Percentiles rank a stretch among this genome's conserved stretches.
Conservation (phyloP, 129 eudicot species). For the Ambrosia trifida region DNA sequence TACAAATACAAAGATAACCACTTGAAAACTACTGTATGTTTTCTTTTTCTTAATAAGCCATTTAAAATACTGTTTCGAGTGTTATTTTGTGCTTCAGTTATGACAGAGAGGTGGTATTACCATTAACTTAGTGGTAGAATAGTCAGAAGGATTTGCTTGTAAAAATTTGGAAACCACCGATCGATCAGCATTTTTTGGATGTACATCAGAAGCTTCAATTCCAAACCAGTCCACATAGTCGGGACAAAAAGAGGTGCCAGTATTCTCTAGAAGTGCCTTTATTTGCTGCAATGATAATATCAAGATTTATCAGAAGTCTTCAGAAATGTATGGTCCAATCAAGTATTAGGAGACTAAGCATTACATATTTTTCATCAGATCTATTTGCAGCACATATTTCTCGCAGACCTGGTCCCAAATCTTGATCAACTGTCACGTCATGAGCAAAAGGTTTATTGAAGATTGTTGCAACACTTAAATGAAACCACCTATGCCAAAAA, state of each 20-base stretch:
- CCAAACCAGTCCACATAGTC: slow-evolving; percentile 85
- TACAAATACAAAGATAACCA: slow-evolving; percentile 4
- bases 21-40: neutral
- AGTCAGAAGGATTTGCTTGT: slow-evolving; percentile 79
- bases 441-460: neutral
- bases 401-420: slow-evolving; percentile 74
- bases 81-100: neutral
- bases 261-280: slow-evolving; percentile 78
- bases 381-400: slow-evolving; percentile 92
- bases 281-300: slow-evolving; percentile 69
- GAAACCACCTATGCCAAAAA: slow-evolving; percentile 9
- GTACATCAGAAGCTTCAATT: slow-evolving; percentile 46
- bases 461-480: slow-evolving; percentile 1
- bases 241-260: slow-evolving; percentile 90
- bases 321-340: neutral
- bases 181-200: slow-evolving; percentile 64
- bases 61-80: neutral
- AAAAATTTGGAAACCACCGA: slow-evolving; percentile 74
- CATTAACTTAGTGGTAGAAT: slow-evolving; percentile 73
- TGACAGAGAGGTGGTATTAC: slow-evolving; percentile 35
- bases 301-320: slow-evolving; percentile 13
- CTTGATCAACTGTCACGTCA: slow-evolving; percentile 49
- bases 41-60: slow-evolving; percentile 7
- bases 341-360: neutral
- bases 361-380: slow-evolving; percentile 89